These are phyloP conservation scores for Lepidopterella palustris DNA, from an alignment of 495 filamentous ascomycete genomes.

Conservation along the genomic window DNA sequence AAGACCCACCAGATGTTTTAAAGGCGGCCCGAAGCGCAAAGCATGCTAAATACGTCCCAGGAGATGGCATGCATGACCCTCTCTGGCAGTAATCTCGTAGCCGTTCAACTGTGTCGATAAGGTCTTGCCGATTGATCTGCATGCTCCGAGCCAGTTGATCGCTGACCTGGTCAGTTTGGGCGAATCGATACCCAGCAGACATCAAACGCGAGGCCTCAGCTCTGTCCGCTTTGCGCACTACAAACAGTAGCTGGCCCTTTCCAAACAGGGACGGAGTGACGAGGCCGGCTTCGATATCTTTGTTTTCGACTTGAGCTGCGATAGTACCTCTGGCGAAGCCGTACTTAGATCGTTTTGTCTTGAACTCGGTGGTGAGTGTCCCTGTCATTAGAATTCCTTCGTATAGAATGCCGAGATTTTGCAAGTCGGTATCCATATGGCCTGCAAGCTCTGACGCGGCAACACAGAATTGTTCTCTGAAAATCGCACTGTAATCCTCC, in stretches of 20 bases:
- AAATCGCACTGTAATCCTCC: constrained; percentile 61
- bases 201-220: constrained; percentile 56
- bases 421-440: constrained; percentile 54
- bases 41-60: constrained; percentile 68
- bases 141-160: constrained; percentile 60
- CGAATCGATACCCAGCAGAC: constrained; percentile 70
- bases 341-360: background rate
- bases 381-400: constrained; percentile 62
- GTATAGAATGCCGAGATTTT: constrained; percentile 66
- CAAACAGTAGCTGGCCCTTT: constrained; percentile 71
- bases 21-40: constrained; percentile 63
- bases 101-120: constrained; percentile 50
- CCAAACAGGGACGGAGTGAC: constrained; percentile 40
- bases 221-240: constrained; percentile 60
- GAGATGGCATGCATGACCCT: constrained; percentile 44
- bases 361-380: constrained; percentile 3
- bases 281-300: constrained; percentile 14
- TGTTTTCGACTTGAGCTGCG: constrained; percentile 3
- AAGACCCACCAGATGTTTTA: constrained; percentile 44
- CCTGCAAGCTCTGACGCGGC: constrained; percentile 68
- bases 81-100: constrained; percentile 56
- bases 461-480: constrained; percentile 83
- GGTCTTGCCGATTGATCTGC: constrained; percentile 53
- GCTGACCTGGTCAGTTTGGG: constrained; percentile 60
- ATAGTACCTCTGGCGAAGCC: constrained; percentile 6